phyloP scores from a whole-genome alignment of 805 yeast genomes.

The Kluyveromyces lactis region DNA sequence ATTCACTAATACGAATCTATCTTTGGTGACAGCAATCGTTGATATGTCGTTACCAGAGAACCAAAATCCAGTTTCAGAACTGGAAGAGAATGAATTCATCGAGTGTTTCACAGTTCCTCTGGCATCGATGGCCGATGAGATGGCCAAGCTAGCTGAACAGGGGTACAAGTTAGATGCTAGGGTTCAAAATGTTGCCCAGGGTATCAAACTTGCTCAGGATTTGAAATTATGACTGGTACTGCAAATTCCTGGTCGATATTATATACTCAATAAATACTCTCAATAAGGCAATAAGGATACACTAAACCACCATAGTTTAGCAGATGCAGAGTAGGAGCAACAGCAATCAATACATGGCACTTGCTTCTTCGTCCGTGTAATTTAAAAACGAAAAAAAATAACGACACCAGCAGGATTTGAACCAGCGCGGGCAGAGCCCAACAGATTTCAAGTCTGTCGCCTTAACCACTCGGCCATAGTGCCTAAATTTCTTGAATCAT shows the following conservation, averaged over 20 bases:
- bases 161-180: slow-evolving; percentile 84
- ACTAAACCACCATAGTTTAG: too few species aligned
- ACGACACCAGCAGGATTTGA: slow-evolving; percentile 41
- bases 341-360: neutral
- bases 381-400: slow-evolving; percentile 13
- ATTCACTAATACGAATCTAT: slow-evolving; percentile 80
- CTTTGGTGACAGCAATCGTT: slow-evolving; percentile 67
- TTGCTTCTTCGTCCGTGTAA: too few species aligned
- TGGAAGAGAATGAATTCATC: slow-evolving; percentile 89
- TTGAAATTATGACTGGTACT: slow-evolving; percentile 13
- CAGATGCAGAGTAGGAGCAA: too few species aligned
- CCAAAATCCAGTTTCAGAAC: slow-evolving; percentile 55
- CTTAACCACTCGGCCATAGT: slow-evolving; percentile 43
- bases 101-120: slow-evolving; percentile 77
- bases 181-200: slow-evolving; percentile 78
- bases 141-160: slow-evolving; percentile 44
- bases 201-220: slow-evolving; percentile 50
- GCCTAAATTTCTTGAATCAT: slow-evolving; percentile 20
- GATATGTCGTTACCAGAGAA: slow-evolving; percentile 65
- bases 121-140: slow-evolving; percentile 42
- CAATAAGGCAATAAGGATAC: too few species aligned
- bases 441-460: slow-evolving; percentile 42
- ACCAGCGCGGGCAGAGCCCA: slow-evolving; percentile 44
- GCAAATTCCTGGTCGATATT: too few species aligned
- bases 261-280: too few species aligned